phyloP scores from a whole-genome alignment of 2,329 filamentous ascomycete species.

The Hypoxylon sp. region DNA sequence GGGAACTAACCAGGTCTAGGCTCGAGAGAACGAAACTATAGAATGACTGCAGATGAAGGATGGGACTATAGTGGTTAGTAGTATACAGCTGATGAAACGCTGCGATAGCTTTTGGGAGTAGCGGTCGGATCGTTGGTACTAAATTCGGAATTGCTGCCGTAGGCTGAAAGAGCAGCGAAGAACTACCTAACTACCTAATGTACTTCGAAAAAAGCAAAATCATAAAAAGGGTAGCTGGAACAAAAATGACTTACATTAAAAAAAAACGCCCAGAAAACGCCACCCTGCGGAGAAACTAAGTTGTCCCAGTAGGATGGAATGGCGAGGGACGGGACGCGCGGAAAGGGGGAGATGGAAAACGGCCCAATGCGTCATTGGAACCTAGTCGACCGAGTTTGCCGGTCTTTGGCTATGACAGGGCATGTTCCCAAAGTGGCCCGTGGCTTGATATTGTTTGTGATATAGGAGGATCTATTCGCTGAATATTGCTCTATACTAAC shows the following conservation, averaged over 20 bases:
- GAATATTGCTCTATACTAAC: slow-evolving; percentile 40
- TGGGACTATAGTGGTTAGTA: slow-evolving; percentile 29
- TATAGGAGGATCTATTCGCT: slow-evolving; percentile 40
- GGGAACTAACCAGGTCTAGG: slow-evolving; percentile 42
- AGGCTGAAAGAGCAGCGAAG: slow-evolving; percentile 16
- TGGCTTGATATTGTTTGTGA: slow-evolving; percentile 24
- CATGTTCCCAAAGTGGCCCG: slow-evolving; percentile 14
- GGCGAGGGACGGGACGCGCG: slow-evolving; percentile 42
- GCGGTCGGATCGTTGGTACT: slow-evolving; percentile 31
- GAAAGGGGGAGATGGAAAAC: slow-evolving; percentile 35
- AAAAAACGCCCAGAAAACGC: slow-evolving; percentile 37
- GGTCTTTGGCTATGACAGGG: slow-evolving; percentile 13
- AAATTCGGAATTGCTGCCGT: slow-evolving; percentile 11
- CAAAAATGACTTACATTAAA: slow-evolving; percentile 12
- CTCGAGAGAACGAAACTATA: slow-evolving; percentile 39
- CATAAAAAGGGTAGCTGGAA: not conserved
- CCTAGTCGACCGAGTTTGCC: slow-evolving; percentile 30
- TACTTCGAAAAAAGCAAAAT: not conserved
- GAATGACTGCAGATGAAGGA: slow-evolving; percentile 44
- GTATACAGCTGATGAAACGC: slow-evolving; percentile 39
- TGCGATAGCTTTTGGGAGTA: slow-evolving; percentile 33
- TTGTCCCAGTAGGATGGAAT: slow-evolving; percentile 33
- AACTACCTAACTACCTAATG: not conserved
- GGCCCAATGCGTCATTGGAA: slow-evolving; percentile 39
- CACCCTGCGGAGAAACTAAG: slow-evolving; percentile 44